Evolutionary conservation across 1,284 basidiomycete species (phyloP), one percentile per base, ranked within the genome.

Genomic region (Leccinum fallax): DNA sequence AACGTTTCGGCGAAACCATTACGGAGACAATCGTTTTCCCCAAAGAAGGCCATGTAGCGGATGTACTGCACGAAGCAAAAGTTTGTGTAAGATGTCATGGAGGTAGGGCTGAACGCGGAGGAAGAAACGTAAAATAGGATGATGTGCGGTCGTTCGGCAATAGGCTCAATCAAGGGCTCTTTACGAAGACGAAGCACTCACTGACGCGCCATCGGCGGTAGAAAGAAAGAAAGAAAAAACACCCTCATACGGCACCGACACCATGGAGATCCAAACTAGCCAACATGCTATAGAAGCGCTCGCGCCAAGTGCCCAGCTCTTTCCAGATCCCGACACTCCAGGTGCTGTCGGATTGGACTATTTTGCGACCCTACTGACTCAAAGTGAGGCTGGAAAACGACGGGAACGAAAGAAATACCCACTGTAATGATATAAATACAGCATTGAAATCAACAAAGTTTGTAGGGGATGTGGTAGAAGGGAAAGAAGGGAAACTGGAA

Each of bases 31-130:
- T 85, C 83, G 54, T 77, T 76, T 70, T 85, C 81, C 58, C 80
- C 79, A 55, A 76, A 73, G 74, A 84, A 87, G n/a, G 91, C 88
- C 10, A 86, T 85, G 62, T 80, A 79, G 51, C 92, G 88, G 66
- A 94, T 80, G 74, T 93, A 84, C 61, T 87, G 84, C 66, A 95
- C 79, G 78, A 95, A 94, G 75, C 87, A 90, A 74, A 93, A 95
- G 76, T 89, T 86, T 60, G 84, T 83, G 77, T 89, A 95, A 9
- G 91, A 94, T 3, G 85, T 82, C 78, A 95, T 85, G 43, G 85
- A 85, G 30, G 85, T 88, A 61, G 89, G 80, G 70, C 85, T 88
- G 77, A 86, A 89, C 4, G 85, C 91, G 6, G 92, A 81, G 1
- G 92, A 81, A 2, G 92, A 94, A 58, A 93, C 80, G 75, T 94